Conservation (phyloP, 805 yeast genomes). For the Candida maltosa region DNA sequence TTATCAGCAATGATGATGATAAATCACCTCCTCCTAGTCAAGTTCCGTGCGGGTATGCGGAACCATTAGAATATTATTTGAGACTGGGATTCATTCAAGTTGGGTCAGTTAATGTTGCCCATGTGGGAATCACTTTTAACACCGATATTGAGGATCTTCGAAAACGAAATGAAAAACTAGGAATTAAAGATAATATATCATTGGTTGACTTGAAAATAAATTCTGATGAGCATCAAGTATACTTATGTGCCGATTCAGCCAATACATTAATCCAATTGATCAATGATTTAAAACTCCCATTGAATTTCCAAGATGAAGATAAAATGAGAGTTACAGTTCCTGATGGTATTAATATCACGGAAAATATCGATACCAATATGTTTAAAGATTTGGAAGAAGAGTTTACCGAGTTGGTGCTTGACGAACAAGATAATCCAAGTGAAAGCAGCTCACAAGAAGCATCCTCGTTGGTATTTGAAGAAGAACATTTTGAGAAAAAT, state of each 20-base stretch:
- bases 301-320: slow-evolving; percentile 55
- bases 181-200: slow-evolving; percentile 20
- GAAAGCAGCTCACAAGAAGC: slow-evolving; percentile 8
- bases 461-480: slow-evolving; percentile 16
- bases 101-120: slow-evolving; percentile 42
- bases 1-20: not conserved
- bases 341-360: slow-evolving; percentile 35
- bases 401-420: slow-evolving; percentile 3
- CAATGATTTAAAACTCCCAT: slow-evolving; percentile 70
- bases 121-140: slow-evolving; percentile 30
- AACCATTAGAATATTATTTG: slow-evolving; percentile 37
- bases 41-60: slow-evolving; percentile 8
- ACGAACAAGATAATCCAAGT: slow-evolving; percentile 6
- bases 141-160: slow-evolving; percentile 19
- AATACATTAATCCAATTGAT: slow-evolving; percentile 66
- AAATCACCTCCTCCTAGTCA: not conserved
- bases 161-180: slow-evolving; percentile 14
- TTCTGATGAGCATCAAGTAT: slow-evolving; percentile 46
- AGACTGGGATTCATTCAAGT: slow-evolving; percentile 52
- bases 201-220: slow-evolving; percentile 44
- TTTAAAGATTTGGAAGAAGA: slow-evolving; percentile 13
- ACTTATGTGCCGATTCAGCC: slow-evolving; percentile 81
- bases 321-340: slow-evolving; percentile 45
- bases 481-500: slow-evolving; percentile 20
- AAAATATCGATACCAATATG: slow-evolving; percentile 36